A percentile compares a stretch with the other conserved stretches of the same genome.
These are phyloP conservation scores for Saccharomycopsis synnaedendra DNA, from an alignment of 805 yeast genomes.

Conservation along the genomic window DNA sequence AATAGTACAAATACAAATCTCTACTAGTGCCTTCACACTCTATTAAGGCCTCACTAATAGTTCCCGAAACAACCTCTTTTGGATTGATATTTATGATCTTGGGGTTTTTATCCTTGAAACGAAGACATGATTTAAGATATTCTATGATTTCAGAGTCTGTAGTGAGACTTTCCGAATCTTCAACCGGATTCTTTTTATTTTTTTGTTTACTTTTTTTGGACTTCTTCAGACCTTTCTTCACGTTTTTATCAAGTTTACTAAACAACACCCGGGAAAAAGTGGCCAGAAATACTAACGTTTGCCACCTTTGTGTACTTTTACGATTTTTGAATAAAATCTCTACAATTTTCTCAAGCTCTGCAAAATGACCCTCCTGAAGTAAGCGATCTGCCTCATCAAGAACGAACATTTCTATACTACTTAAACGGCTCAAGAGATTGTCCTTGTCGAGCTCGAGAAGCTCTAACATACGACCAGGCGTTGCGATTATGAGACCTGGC, in stretches of 20 bases:
- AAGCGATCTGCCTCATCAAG: constrained; percentile 95
- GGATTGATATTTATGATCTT: constrained; percentile 78
- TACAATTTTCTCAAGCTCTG: constrained; percentile 75
- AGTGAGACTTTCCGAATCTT: constrained; percentile 26
- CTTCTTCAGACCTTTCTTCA: constrained; percentile 21
- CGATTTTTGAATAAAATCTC: constrained; percentile 45
- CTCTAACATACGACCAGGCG: constrained; percentile 91
- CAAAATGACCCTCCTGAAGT: constrained; percentile 92
- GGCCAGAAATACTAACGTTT: constrained; percentile 90
- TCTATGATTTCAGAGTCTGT: constrained; percentile 51
- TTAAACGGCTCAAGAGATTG: constrained; percentile 28
- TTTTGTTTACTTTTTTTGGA: constrained; percentile 8
- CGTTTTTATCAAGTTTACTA: constrained; percentile 46
- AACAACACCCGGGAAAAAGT: constrained; percentile 81
- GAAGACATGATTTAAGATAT: constrained; percentile 55
- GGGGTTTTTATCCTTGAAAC: constrained; percentile 60
- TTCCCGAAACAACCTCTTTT: constrained; percentile 60
- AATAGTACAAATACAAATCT: constrained; percentile 83
- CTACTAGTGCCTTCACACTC: constrained; percentile 72
- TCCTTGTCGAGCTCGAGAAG: constrained; percentile 52
- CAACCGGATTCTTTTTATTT: constrained; percentile 19
- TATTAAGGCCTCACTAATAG: constrained; percentile 73
- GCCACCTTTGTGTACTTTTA: constrained; percentile 32
- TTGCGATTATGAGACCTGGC: constrained; percentile 75
- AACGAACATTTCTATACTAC: constrained; percentile 41